A percentile compares a stretch with the other conserved stretches of the same genome.
Conservation (phyloP, 306 rosid genomes). For the Ormosia semicastrata region DNA sequence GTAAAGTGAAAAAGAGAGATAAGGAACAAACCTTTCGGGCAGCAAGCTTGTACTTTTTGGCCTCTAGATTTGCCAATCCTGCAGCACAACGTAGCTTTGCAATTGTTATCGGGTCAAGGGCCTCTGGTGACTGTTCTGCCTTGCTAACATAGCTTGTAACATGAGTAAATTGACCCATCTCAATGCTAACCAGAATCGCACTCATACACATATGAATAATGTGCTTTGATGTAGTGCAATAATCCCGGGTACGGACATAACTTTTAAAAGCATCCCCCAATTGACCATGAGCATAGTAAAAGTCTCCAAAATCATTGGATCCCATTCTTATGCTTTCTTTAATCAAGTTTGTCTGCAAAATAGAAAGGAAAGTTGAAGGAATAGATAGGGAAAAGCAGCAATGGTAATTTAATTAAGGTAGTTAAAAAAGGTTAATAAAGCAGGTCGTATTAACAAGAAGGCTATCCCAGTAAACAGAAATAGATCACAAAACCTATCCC, state of each 20-base stretch:
- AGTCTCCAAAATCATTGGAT: constrained; percentile 97
- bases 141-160: constrained; percentile 85
- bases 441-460: neutral
- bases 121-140: constrained; percentile 81
- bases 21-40: constrained; percentile 86
- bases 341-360: constrained; percentile 89
- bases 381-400: neutral
- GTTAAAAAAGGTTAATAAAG: neutral
- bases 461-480: neutral
- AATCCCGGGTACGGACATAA: constrained; percentile 96
- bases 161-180: constrained; percentile 98
- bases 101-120: constrained; percentile 52
- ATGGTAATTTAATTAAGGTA: neutral
- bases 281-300: constrained; percentile 84
- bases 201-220: constrained; percentile 95
- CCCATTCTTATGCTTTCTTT: constrained; percentile 99
- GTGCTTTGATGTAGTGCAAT: constrained; percentile 93
- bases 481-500: neutral
- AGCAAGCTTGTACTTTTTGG: constrained; percentile 96
- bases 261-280: constrained; percentile 89
- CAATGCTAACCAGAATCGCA: constrained; percentile 94
- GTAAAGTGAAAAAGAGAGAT: neutral
- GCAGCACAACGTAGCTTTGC: constrained; percentile 90
- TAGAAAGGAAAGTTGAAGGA: constrained; percentile 20
- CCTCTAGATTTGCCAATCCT: constrained; percentile 92